Percentiles rank a stretch among this genome's conserved stretches.
Evolutionary conservation across 1,284 basidiomycete species (phyloP).

Genomic region (Malassezia cuniculi): DNA sequence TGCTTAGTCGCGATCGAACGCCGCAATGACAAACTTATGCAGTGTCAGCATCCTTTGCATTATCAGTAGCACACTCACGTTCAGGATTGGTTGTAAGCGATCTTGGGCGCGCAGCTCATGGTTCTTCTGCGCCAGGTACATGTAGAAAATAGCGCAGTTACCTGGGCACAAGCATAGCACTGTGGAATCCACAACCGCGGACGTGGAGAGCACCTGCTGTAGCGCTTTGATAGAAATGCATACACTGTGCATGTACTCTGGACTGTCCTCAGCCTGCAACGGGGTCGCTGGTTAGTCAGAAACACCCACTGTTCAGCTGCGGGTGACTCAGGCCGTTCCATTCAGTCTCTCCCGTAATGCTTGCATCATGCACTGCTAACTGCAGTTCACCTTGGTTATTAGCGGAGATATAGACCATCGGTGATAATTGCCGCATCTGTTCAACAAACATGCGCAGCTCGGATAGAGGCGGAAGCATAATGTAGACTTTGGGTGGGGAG

Average conservation of each 20-base stretch:
- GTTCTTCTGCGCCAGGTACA: slow-evolving; percentile 3
- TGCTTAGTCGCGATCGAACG: too few relatives aligned
- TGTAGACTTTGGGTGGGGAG: slow-evolving; percentile 73
- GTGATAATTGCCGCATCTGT: slow-evolving; percentile 60
- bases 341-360: slow-evolving; percentile 61
- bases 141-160: slow-evolving; percentile 11
- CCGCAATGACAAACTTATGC: too few relatives aligned
- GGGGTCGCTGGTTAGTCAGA: background rate
- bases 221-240: too few relatives aligned
- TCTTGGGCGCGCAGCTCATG: too few relatives aligned
- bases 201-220: slow-evolving; percentile 4
- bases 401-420: slow-evolving; percentile 60
- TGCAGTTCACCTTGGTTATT: slow-evolving; percentile 50
- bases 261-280: too few relatives aligned
- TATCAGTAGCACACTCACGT: too few relatives aligned
- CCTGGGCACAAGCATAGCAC: slow-evolving; percentile 10
- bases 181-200: slow-evolving; percentile 7
- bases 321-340: slow-evolving; percentile 67
- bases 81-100: too few relatives aligned
- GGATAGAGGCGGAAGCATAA: slow-evolving; percentile 62
- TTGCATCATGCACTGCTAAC: slow-evolving; percentile 55
- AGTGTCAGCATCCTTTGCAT: too few relatives aligned
- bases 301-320: too few relatives aligned
- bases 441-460: slow-evolving; percentile 69
- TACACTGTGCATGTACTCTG: too few relatives aligned